Conservation (phyloP, 306 rosid genomes). For the Alnus glutinosa region DNA sequence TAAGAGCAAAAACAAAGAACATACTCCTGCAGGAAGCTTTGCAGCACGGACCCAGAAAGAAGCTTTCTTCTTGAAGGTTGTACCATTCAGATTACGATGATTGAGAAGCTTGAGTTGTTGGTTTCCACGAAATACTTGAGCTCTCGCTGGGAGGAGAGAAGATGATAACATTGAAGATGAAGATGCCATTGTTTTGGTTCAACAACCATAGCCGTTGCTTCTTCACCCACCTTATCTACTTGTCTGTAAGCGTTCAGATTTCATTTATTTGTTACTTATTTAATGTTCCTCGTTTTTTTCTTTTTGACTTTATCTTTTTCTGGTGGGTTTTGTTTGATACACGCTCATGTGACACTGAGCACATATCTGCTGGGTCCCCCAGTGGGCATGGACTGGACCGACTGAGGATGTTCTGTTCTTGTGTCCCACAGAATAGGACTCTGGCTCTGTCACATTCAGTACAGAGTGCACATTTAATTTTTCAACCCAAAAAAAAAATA, state of each 20-base stretch:
- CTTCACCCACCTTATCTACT: slow-evolving; percentile 29
- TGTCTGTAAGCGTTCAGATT: neutral
- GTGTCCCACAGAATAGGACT: too few species aligned
- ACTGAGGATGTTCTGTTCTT: too few species aligned
- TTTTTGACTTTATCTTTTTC: neutral
- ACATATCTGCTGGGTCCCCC: too few species aligned
- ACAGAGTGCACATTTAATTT: too few species aligned
- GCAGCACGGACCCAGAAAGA: slow-evolving; percentile 61
- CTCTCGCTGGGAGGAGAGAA: slow-evolving; percentile 45
- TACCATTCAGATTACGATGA: slow-evolving; percentile 20
- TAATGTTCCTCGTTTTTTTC: neutral
- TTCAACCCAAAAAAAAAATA: neutral
- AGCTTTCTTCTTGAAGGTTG: slow-evolving; percentile 23
- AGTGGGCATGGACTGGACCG: too few species aligned
- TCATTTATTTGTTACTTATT: too few species aligned
- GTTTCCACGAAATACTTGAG: slow-evolving; percentile 22
- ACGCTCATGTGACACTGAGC: neutral
- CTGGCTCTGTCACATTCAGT: too few species aligned
- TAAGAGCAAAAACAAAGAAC: slow-evolving; percentile 18
- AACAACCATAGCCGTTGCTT: neutral
- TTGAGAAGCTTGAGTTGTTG: slow-evolving; percentile 26
- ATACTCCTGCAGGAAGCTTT: slow-evolving; percentile 79
- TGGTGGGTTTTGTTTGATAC: neutral
- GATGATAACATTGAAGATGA: slow-evolving; percentile 43
- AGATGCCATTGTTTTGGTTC: slow-evolving; percentile 53